Percentiles rank a stretch among this genome's conserved stretches.
Evolutionary conservation across 257 asterid species (phyloP).

Genomic region (Solanum bukasovii): DNA sequence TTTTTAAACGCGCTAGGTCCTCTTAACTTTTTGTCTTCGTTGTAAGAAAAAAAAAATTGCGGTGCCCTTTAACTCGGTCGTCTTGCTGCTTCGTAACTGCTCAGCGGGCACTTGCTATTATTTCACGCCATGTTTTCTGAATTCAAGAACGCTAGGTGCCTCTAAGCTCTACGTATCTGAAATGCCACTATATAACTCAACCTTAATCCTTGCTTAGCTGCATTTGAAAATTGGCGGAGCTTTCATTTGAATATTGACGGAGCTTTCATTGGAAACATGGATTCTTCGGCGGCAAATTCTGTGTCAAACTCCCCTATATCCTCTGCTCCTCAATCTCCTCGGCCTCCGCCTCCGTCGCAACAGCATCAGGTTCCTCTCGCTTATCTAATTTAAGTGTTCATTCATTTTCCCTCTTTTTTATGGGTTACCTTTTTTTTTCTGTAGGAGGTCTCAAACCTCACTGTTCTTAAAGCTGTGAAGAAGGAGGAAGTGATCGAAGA

Average conservation of each 20-base stretch:
- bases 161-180: neutral
- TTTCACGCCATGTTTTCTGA: neutral
- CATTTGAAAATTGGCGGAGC: neutral
- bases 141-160: neutral
- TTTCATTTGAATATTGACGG: no score
- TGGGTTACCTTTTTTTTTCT: neutral
- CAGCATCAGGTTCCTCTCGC: neutral
- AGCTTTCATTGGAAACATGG: neutral
- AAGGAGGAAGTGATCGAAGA: neutral
- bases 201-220: neutral
- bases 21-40: neutral
- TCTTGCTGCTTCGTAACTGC: neutral
- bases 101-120: neutral
- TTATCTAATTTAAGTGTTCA: neutral
- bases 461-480: neutral
- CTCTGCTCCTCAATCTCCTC: neutral
- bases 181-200: neutral
- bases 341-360: neutral
- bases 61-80: neutral
- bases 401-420: neutral
- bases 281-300: neutral
- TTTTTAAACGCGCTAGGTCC: no score
- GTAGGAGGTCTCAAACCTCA: slow-evolving; percentile 1
- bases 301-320: neutral
- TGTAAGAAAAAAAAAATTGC: neutral